Conservation (phyloP, 345 rosid genomes). For the Punica granatum region DNA sequence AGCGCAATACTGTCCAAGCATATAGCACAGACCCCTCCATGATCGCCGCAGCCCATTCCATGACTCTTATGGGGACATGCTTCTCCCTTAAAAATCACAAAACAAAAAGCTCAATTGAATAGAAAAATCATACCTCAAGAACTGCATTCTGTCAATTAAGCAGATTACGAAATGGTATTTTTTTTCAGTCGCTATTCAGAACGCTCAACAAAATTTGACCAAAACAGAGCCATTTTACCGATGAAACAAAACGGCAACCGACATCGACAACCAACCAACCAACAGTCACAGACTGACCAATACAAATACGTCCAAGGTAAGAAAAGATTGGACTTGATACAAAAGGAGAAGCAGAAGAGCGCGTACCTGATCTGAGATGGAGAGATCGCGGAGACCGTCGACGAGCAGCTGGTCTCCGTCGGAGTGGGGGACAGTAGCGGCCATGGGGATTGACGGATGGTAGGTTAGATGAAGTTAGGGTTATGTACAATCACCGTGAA, state of each 20-base stretch:
- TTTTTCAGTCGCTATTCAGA: too few relatives aligned
- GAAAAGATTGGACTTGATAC: neutral
- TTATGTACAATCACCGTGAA: too few relatives aligned
- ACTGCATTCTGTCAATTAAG: neutral
- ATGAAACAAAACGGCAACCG: neutral
- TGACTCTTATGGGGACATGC: neutral
- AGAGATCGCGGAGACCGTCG: neutral
- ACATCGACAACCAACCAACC: neutral
- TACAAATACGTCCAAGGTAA: neutral
- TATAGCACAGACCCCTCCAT: constrained; percentile 75
- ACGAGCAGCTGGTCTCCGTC: neutral
- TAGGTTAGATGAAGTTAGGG: neutral
- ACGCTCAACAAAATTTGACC: neutral
- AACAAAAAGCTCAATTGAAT: neutral
- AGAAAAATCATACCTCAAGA: neutral
- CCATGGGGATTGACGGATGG: neutral
- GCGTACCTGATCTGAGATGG: neutral
- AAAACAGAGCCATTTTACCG: neutral
- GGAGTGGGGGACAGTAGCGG: neutral
- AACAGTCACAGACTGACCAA: neutral
- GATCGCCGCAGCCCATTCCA: constrained; percentile 8
- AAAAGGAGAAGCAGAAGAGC: neutral
- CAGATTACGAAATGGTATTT: too few relatives aligned
- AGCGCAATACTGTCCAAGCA: constrained; percentile 77
- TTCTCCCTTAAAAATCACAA: neutral